Evolutionary conservation across 352 stramenopile genomes (phyloP).

Genomic region (Globisporangium nunn): DNA sequence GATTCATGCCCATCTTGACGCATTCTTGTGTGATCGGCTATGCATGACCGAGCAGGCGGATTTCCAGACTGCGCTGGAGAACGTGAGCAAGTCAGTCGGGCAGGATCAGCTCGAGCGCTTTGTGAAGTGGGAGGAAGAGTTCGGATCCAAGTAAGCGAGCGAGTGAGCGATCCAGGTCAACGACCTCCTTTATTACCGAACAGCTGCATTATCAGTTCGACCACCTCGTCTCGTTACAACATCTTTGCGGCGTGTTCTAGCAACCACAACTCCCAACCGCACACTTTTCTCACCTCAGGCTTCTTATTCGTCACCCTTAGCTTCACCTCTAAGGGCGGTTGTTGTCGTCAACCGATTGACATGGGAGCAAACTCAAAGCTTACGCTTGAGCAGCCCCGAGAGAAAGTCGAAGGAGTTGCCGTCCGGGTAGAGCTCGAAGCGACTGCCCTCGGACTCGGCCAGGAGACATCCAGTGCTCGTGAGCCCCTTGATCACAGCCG

Average conservation of each 20-base stretch:
- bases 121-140: slow-evolving; percentile 70
- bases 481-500: slow-evolving; percentile 72
- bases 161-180: too few relatives aligned
- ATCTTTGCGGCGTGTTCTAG: too few relatives aligned
- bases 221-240: too few relatives aligned
- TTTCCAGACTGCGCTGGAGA: slow-evolving; percentile 63
- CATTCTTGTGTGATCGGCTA: not conserved
- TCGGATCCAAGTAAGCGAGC: slow-evolving; percentile 67
- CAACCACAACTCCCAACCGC: too few relatives aligned
- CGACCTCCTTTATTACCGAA: too few relatives aligned
- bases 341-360: too few relatives aligned
- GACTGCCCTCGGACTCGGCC: slow-evolving; percentile 51
- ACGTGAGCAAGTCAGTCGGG: slow-evolving; percentile 80
- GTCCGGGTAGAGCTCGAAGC: slow-evolving; percentile 84
- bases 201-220: too few relatives aligned
- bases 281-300: not conserved
- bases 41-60: slow-evolving; percentile 18
- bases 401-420: slow-evolving; percentile 89
- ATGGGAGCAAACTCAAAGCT: slow-evolving; percentile 29
- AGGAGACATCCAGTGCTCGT: slow-evolving; percentile 74
- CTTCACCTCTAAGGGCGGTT: too few relatives aligned
- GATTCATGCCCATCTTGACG: too few relatives aligned
- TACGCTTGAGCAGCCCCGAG: slow-evolving; percentile 78
- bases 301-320: not conserved
- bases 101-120: slow-evolving; percentile 73